Percentiles rank a stretch among this genome's conserved stretches.
These are phyloP conservation scores for Paradendryphiella salina DNA, from an alignment of 2,329 filamentous ascomycete genomes.

Conservation along the genomic window DNA sequence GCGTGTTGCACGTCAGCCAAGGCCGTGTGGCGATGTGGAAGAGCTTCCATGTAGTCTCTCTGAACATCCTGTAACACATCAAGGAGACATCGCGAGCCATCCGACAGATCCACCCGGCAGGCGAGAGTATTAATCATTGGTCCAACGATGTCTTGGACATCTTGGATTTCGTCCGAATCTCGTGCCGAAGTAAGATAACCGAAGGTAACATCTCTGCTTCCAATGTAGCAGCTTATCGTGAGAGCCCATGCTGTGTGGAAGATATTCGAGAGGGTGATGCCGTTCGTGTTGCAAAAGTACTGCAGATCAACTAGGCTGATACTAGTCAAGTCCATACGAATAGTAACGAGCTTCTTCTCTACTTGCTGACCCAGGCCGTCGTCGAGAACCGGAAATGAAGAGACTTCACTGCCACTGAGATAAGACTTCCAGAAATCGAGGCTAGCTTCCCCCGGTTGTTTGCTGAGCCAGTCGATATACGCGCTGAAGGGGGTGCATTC, in stretches of 20 bases:
- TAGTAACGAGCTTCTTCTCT: constrained; percentile 31
- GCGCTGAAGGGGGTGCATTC: constrained; percentile 39
- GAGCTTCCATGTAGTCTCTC: constrained; percentile 52
- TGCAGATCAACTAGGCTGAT: constrained; percentile 36
- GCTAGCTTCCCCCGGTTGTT: constrained; percentile 31
- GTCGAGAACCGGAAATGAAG: constrained; percentile 40
- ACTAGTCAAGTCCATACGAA: constrained; percentile 35
- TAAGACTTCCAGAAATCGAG: constrained; percentile 42
- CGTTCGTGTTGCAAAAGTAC: constrained; percentile 48
- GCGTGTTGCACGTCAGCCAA: constrained; percentile 54
- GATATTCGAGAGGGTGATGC: constrained; percentile 55
- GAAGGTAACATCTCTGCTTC: constrained; percentile 49
- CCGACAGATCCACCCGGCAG: constrained; percentile 48
- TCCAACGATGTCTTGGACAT: constrained; percentile 51
- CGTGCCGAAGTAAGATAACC: constrained; percentile 51
- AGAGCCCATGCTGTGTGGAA: constrained; percentile 50
- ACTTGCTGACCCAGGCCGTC: constrained; percentile 19
- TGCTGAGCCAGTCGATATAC: constrained; percentile 38
- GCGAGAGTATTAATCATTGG: constrained; percentile 54
- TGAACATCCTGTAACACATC: constrained; percentile 50
- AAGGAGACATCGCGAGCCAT: constrained; percentile 38
- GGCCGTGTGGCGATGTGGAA: constrained; percentile 50
- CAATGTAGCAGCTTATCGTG: constrained; percentile 45
- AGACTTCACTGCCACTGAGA: constrained; percentile 36
- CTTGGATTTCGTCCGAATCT: constrained; percentile 46